Conservation (phyloP, 257 asterid genomes). For the Solanum okadae region DNA sequence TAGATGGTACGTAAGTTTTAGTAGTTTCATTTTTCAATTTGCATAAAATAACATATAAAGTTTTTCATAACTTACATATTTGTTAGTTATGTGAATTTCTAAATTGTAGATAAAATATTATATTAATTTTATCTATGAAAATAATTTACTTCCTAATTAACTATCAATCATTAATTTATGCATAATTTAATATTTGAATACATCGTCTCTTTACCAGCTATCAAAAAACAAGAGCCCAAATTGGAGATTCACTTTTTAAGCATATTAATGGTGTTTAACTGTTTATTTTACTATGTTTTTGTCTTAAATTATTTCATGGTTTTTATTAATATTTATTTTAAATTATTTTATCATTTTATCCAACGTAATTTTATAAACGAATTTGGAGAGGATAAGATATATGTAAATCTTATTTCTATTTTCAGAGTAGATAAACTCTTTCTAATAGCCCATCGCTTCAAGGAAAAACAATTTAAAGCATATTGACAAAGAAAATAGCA, state of each 20-base stretch:
- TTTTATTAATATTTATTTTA: no score
- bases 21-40: no score
- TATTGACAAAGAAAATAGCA: background rate
- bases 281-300: background rate
- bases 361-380: background rate
- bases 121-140: no score
- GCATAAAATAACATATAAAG: no score
- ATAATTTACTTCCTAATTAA: no score
- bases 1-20: no score
- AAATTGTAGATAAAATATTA: no score
- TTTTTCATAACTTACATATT: no score
- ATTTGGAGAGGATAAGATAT: rapidly evolving
- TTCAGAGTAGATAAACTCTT: background rate
- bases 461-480: background rate
- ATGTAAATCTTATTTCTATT: background rate
- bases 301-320: no score
- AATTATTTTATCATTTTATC: no score
- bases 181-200: no score
- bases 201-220: background rate
- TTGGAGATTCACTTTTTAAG: background rate
- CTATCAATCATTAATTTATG: background rate
- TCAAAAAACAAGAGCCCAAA: background rate
- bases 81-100: no score
- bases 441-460: rapidly evolving
- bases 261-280: background rate